Evolutionary conservation across 108 stramenopile species (phyloP).

Genomic region (Bacterosira constricta): DNA sequence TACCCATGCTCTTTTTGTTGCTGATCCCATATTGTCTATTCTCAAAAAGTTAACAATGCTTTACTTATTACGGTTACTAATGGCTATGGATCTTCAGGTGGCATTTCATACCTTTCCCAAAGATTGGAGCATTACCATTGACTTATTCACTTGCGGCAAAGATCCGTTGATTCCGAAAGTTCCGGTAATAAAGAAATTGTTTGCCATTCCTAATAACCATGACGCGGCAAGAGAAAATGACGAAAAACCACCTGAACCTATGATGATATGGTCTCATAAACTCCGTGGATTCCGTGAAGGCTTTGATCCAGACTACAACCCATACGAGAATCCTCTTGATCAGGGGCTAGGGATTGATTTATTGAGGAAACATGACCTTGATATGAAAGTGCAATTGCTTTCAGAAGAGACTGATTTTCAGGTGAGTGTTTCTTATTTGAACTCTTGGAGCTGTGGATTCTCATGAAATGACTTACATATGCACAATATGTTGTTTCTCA

Average conservation of each 20-base stretch:
- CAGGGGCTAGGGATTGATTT: conserved; percentile 21
- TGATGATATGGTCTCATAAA: conserved; percentile 62
- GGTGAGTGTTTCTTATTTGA: no score
- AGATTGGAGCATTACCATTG: conserved; percentile 77
- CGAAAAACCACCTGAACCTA: conserved; percentile 10
- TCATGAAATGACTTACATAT: no score
- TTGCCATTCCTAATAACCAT: conserved; percentile 41
- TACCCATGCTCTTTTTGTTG: conserved; percentile 1
- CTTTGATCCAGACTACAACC: neutral
- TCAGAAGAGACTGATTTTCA: conserved; percentile 49
- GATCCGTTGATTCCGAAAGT: conserved; percentile 57
- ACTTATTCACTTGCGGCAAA: conserved; percentile 71
- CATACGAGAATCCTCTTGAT: conserved; percentile 9
- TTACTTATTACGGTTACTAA: conserved; percentile 38
- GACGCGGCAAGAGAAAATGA: neutral
- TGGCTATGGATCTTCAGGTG: neutral
- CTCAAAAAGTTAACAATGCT: neutral
- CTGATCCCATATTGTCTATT: neutral
- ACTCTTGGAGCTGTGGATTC: no score
- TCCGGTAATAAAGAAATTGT: conserved; percentile 53
- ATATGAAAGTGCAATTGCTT: conserved; percentile 18
- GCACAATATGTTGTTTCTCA: no score
- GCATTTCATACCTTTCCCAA: conserved; percentile 79
- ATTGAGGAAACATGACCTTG: conserved; percentile 5
- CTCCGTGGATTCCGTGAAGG: conserved; percentile 62